These are phyloP conservation scores for Plasmodium vivax DNA, from an alignment of 169 alveolate species.

Conservation along the genomic window DNA sequence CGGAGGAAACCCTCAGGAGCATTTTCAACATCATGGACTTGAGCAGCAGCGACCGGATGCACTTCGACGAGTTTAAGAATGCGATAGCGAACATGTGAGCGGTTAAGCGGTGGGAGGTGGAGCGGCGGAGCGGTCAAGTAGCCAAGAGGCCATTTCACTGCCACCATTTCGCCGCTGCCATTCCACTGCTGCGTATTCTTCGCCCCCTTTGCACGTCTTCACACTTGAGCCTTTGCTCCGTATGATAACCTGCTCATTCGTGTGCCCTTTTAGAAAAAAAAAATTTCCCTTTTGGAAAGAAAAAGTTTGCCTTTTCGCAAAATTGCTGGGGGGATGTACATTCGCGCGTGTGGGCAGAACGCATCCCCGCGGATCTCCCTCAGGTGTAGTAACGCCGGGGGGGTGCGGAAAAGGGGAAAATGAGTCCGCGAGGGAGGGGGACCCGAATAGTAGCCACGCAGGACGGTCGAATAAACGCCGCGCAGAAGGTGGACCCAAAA, in stretches of 20 bases:
- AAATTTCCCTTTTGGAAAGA: too few relatives aligned
- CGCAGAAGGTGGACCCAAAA: neutral
- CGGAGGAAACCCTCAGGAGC: constrained; percentile 21
- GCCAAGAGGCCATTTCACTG: neutral
- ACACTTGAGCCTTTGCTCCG: neutral
- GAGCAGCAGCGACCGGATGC: constrained; percentile 4
- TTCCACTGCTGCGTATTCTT: neutral
- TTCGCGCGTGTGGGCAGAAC: neutral
- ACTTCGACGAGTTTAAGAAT: constrained; percentile 60
- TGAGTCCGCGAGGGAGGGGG: too few relatives aligned
- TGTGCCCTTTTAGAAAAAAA: neutral
- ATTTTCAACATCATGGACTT: constrained; percentile 53
- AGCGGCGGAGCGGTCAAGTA: neutral
- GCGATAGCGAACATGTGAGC: constrained; percentile 38
- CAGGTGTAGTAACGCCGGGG: neutral
- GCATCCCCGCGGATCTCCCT: neutral
- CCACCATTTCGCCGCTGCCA: neutral
- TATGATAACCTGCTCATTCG: neutral
- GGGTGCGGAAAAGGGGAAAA: neutral
- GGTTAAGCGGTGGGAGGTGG: neutral
- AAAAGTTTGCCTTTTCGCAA: neutral
- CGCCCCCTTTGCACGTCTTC: neutral
- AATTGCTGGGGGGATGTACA: neutral
- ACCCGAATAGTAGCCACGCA: too few relatives aligned
- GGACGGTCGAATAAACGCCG: too few relatives aligned